Percentiles rank a stretch among this genome's conserved stretches.
Conservation (phyloP, 768 basidiomycete genomes). For the Lenzites betulinus region DNA sequence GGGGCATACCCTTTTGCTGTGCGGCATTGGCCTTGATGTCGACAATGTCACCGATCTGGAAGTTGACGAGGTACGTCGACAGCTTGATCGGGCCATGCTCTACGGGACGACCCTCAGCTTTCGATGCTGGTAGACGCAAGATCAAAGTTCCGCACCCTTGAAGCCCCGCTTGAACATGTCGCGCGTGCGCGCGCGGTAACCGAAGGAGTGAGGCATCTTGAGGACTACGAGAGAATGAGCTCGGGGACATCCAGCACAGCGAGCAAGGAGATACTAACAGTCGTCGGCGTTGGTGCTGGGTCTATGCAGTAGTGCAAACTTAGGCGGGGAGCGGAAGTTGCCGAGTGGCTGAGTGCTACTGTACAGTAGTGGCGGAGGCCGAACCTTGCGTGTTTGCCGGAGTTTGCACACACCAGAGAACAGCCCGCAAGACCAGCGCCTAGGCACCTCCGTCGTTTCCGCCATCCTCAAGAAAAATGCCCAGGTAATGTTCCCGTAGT, state of each 20-base stretch:
- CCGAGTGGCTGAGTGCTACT: conserved; percentile 71
- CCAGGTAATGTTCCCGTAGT: conserved; percentile 60
- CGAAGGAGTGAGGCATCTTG: conserved; percentile 99
- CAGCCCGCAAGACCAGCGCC: conserved; percentile 25
- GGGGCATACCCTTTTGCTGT: conserved; percentile 99
- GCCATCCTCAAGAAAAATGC: conserved; percentile 75
- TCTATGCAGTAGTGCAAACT: conserved; percentile 23
- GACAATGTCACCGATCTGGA: conserved; percentile 96
- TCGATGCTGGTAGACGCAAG: conserved; percentile 11
- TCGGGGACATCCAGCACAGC: conserved; percentile 17
- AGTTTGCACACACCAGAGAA: conserved; percentile 35
- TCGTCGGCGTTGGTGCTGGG: conserved; percentile 49
- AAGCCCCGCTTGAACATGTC: conserved; percentile 99
- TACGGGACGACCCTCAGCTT: conserved; percentile 36
- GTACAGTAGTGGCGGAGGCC: conserved; percentile 59
- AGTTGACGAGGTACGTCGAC: conserved; percentile 92
- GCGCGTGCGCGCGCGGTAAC: conserved; percentile 99
- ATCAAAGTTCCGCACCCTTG: conserved; percentile 68
- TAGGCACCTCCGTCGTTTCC: conserved; percentile 30
- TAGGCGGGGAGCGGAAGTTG: conserved; percentile 43
- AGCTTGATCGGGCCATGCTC: conserved; percentile 89
- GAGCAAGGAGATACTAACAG: conserved; percentile 41
- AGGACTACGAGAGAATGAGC: conserved; percentile 41
- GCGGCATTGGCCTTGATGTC: conserved; percentile 99
- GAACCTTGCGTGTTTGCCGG: conserved; percentile 37